A percentile compares a stretch with the other conserved stretches of the same genome.
phyloP scores from a whole-genome alignment of 106 monocot species.

The Acorus calamus region DNA sequence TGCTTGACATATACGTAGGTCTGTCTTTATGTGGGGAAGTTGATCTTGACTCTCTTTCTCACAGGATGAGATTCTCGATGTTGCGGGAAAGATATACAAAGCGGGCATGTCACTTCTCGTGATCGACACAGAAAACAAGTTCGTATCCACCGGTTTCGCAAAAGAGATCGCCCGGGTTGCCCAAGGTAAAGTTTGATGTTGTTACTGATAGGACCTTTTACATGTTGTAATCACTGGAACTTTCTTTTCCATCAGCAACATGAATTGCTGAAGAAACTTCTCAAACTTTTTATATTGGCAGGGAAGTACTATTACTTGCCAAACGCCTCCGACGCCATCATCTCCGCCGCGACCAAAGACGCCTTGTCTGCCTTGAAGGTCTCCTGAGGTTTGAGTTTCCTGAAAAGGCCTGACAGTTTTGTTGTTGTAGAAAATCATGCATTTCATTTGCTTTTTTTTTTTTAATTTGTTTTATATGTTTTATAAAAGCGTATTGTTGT shows the following conservation, averaged over 20 bases:
- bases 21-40: no score
- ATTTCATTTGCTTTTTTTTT: neutral
- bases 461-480: no score
- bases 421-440: constrained; percentile 1
- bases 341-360: constrained; percentile 82
- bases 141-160: constrained; percentile 97
- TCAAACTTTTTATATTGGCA: constrained; percentile 9
- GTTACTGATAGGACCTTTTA: neutral
- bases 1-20: no score
- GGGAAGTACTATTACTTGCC: constrained; percentile 99
- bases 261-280: no score
- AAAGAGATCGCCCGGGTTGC: constrained; percentile 96
- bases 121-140: constrained; percentile 98
- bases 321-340: constrained; percentile 98
- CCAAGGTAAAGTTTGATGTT: constrained; percentile 44
- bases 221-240: no score
- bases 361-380: constrained; percentile 76
- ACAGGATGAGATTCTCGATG: constrained; percentile 96
- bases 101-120: constrained; percentile 97
- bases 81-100: constrained; percentile 94
- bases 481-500: no score
- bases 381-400: constrained; percentile 18
- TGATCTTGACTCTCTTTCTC: constrained; percentile 7
- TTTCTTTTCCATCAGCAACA: no score
- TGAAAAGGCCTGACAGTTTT: neutral